These are phyloP conservation scores for Sporopachydermia quercuum DNA, from an alignment of 805 yeast species.

Conservation along the genomic window DNA sequence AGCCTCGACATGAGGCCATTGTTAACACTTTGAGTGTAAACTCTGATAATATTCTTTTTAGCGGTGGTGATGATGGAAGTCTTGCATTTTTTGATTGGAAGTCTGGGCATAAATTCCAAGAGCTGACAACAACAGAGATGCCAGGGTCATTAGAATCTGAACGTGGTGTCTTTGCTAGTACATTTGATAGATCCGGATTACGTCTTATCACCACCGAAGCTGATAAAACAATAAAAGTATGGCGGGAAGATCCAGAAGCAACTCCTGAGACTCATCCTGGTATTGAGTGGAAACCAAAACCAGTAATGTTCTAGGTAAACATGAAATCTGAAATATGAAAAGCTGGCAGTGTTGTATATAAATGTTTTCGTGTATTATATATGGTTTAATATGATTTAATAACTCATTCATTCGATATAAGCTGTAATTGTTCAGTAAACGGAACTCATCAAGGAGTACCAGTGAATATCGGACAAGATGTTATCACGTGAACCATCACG, in stretches of 20 bases:
- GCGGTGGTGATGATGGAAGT: slow-evolving; percentile 77
- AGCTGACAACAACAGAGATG: slow-evolving; percentile 33
- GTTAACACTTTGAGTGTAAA: slow-evolving; percentile 58
- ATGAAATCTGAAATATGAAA: too few species aligned
- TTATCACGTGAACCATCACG: too few species aligned
- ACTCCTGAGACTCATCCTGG: slow-evolving; percentile 24
- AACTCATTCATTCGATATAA: too few species aligned
- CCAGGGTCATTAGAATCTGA: slow-evolving; percentile 64
- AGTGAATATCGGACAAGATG: too few species aligned
- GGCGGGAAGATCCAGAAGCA: slow-evolving; percentile 30
- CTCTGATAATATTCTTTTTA: slow-evolving; percentile 48
- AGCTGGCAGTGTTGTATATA: too few species aligned
- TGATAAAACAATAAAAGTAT: slow-evolving; percentile 61
- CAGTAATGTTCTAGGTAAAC: too few species aligned
- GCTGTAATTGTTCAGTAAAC: too few species aligned
- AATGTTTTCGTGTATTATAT: too few species aligned
- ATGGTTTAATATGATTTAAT: too few species aligned
- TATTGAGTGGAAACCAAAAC: slow-evolving; percentile 18
- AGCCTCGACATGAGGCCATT: slow-evolving; percentile 31
- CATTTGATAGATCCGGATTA: slow-evolving; percentile 68
- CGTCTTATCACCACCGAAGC: slow-evolving; percentile 77
- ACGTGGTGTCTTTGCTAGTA: slow-evolving; percentile 49
- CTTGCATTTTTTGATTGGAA: slow-evolving; percentile 69
- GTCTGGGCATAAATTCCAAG: slow-evolving; percentile 49
- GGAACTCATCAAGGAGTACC: too few species aligned